These are phyloP conservation scores for Neostapfia colusana DNA, from an alignment of 176 grass and related monocot genomes.

Conservation along the genomic window DNA sequence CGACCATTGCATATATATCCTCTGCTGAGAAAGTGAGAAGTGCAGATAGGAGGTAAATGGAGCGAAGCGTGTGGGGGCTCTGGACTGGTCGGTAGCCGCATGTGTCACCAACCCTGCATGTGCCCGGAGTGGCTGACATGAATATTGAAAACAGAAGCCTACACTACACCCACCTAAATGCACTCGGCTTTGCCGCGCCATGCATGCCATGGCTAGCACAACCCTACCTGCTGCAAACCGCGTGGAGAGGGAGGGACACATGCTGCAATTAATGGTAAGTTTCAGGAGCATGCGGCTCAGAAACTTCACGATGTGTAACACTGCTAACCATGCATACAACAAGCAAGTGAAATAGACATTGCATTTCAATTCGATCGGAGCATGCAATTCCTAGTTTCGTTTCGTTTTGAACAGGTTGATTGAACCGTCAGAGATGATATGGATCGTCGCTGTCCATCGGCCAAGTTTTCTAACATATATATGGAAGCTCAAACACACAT, in stretches of 20 bases:
- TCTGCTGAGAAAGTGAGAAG: too few relatives aligned
- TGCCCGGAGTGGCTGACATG: slow-evolving; percentile 17
- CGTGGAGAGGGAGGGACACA: too few relatives aligned
- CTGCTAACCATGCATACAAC: neutral
- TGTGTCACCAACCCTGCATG: slow-evolving; percentile 14
- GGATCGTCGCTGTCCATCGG: neutral
- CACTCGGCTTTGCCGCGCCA: neutral
- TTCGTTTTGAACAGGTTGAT: neutral
- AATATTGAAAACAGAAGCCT: slow-evolving; percentile 26
- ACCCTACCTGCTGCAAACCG: too few relatives aligned
- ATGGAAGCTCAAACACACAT: neutral
- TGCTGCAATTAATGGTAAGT: too few relatives aligned
- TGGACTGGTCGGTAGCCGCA: neutral
- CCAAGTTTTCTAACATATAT: neutral
- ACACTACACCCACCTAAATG: neutral
- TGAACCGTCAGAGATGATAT: neutral
- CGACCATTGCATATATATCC: neutral
- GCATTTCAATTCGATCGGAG: too few relatives aligned
- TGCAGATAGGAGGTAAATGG: neutral
- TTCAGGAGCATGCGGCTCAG: too few relatives aligned
- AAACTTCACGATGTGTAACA: neutral
- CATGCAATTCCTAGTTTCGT: too few relatives aligned
- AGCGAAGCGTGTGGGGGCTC: neutral
- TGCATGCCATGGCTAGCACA: neutral
- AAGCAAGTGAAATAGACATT: too few relatives aligned